Conservation (phyloP, 768 basidiomycete species). For the Hemileccinum impolitum region DNA sequence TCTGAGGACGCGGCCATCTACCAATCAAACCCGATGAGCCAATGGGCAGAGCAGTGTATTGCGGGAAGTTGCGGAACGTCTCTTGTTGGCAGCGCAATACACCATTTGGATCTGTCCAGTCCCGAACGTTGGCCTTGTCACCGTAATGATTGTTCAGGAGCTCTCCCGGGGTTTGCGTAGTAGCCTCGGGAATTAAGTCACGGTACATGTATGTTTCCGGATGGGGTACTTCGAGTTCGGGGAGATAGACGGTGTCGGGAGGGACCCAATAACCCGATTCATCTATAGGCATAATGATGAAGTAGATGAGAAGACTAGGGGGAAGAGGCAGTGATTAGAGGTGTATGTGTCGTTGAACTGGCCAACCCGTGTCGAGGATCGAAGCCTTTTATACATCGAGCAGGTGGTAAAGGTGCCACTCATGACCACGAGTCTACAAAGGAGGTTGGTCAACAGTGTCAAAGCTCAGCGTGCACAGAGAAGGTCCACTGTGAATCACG, state of each 20-base stretch:
- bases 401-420: neutral
- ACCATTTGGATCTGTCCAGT: neutral
- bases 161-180: constrained; percentile 3
- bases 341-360: neutral
- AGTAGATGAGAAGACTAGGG: neutral
- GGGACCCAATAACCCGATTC: neutral
- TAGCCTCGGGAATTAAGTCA: neutral
- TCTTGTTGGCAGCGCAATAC: neutral
- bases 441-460: constrained; percentile 2
- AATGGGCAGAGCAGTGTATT: neutral
- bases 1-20: neutral
- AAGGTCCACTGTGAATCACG: constrained; percentile 1
- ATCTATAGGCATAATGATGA: constrained; percentile 4
- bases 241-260: constrained; percentile 4
- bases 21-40: constrained; percentile 1
- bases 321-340: neutral
- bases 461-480: neutral
- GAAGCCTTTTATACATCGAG: constrained; percentile 5
- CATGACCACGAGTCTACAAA: neutral
- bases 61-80: neutral
- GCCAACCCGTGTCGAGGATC: neutral
- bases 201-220: neutral
- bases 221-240: neutral
- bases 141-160: neutral
- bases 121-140: neutral